Conservation (phyloP, 2,329 filamentous ascomycete species). For the Talaromyces verruculosus region DNA sequence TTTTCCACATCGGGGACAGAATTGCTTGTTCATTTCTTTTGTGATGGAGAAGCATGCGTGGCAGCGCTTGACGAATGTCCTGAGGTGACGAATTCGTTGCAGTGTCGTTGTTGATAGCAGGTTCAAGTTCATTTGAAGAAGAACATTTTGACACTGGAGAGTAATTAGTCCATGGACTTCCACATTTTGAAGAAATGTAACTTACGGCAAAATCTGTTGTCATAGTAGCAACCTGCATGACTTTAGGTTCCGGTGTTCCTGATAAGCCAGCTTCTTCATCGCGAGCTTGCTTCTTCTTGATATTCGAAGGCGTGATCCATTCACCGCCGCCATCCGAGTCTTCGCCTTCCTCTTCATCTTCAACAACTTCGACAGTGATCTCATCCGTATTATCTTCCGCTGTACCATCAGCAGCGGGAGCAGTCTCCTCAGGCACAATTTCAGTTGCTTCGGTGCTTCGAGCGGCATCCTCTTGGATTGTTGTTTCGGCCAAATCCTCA, state of each 20-base stretch:
- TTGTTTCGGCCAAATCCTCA: slow-evolving; percentile 30
- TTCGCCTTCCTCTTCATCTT: slow-evolving; percentile 35
- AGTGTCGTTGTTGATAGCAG: slow-evolving; percentile 73
- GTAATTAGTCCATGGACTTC: not conserved
- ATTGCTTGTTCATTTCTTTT: slow-evolving; percentile 82
- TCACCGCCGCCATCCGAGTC: slow-evolving; percentile 54
- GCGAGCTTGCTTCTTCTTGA: slow-evolving; percentile 77
- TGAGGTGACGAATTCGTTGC: slow-evolving; percentile 77
- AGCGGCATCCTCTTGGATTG: slow-evolving; percentile 32
- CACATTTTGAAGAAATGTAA: not conserved
- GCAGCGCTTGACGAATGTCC: slow-evolving; percentile 87
- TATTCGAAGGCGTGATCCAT: slow-evolving; percentile 93
- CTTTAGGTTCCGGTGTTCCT: slow-evolving; percentile 56
- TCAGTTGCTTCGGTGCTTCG: slow-evolving; percentile 27
- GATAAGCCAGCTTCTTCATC: slow-evolving; percentile 56
- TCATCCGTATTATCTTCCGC: slow-evolving; percentile 12
- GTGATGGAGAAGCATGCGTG: slow-evolving; percentile 88
- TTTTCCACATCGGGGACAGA: slow-evolving; percentile 89
- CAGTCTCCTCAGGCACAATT: slow-evolving; percentile 18
- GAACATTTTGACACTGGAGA: slow-evolving; percentile 72
- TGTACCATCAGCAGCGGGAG: slow-evolving; percentile 21
- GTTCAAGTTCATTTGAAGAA: slow-evolving; percentile 91
- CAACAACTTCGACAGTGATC: slow-evolving; percentile 26
- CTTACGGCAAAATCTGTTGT: slow-evolving; percentile 93
- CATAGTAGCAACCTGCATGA: slow-evolving; percentile 83